A percentile compares a stretch with the other conserved stretches of the same genome.
phyloP scores from a whole-genome alignment of 2,329 filamentous ascomycete species.

The Simplicillium sp. region DNA sequence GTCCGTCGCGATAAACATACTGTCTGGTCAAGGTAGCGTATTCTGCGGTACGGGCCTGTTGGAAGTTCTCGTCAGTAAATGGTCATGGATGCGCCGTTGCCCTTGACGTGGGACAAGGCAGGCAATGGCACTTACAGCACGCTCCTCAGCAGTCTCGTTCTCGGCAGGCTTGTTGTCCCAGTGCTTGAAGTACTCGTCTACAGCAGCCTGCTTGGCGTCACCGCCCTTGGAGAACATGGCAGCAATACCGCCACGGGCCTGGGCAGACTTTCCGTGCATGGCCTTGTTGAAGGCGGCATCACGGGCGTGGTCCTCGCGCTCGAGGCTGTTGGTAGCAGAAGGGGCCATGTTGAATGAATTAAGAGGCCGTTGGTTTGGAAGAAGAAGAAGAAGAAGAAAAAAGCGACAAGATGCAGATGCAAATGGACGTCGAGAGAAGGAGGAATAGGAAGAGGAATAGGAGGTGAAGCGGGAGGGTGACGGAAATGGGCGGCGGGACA shows the following conservation, averaged over 20 bases:
- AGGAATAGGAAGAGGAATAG: conserved; percentile 1
- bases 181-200: conserved; percentile 93
- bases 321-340: conserved; percentile 43
- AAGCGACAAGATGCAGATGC: too few species aligned
- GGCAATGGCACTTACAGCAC: conserved; percentile 50
- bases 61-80: conserved; percentile 10
- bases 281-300: conserved; percentile 89
- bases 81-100: not conserved
- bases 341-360: conserved; percentile 32
- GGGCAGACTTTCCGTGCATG: conserved; percentile 66
- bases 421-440: conserved; percentile 4
- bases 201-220: conserved; percentile 66
- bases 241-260: conserved; percentile 61
- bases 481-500: not conserved
- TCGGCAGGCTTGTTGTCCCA: conserved; percentile 78
- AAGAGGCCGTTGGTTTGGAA: too few species aligned
- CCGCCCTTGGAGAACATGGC: conserved; percentile 80
- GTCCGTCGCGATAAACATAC: conserved; percentile 39
- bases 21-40: conserved; percentile 91
- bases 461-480: not conserved
- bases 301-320: conserved; percentile 72
- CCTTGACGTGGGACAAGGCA: not conserved
- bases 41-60: conserved; percentile 67
- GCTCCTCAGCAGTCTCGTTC: conserved; percentile 73
- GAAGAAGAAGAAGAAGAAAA: too few species aligned